A percentile compares a stretch with the other conserved stretches of the same genome.
Conservation (phyloP, 164 flowering plant species). For the Santalum album region DNA sequence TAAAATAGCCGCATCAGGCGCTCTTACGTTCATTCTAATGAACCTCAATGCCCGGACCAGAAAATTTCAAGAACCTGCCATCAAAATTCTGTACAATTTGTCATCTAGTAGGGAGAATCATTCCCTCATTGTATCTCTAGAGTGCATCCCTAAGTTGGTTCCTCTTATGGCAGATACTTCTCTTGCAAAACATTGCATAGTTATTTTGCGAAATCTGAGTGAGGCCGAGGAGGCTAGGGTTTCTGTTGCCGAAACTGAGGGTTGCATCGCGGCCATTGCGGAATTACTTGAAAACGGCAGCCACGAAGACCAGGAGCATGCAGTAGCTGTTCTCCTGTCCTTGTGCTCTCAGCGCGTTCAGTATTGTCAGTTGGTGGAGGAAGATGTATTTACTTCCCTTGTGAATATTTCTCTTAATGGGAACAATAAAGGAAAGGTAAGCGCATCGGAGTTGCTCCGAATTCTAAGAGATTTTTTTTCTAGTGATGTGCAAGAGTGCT, state of each 20-base stretch:
- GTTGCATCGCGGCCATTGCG: constrained; percentile 54
- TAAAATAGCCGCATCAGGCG: constrained; percentile 40
- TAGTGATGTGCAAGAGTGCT: constrained; percentile 16
- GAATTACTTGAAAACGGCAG: constrained; percentile 48
- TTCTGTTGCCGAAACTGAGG: constrained; percentile 42
- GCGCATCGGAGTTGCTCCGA: constrained; percentile 54
- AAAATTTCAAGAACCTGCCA: constrained; percentile 30
- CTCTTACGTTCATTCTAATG: constrained; percentile 34
- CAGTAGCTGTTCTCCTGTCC: constrained; percentile 46
- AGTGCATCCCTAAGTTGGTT: constrained; percentile 43
- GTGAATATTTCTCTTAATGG: constrained; percentile 47
- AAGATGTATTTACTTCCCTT: constrained; percentile 56
- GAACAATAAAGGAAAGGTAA: constrained; percentile 36
- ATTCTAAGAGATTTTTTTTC: constrained; percentile 31
- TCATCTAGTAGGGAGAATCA: constrained; percentile 29
- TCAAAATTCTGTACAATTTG: constrained; percentile 42
- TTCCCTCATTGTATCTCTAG: constrained; percentile 25
- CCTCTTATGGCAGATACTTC: constrained; percentile 32
- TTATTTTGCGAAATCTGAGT: constrained; percentile 45
- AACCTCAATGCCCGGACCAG: constrained; percentile 28
- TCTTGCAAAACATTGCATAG: constrained; percentile 33
- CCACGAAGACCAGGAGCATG: constrained; percentile 59
- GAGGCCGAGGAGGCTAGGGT: constrained; percentile 35
- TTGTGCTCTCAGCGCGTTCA: constrained; percentile 50
- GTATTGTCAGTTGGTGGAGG: constrained; percentile 56